Evolutionary conservation across 1,139 yeast species (phyloP).

Genomic region (Suzukiozyma palmioleophila): DNA sequence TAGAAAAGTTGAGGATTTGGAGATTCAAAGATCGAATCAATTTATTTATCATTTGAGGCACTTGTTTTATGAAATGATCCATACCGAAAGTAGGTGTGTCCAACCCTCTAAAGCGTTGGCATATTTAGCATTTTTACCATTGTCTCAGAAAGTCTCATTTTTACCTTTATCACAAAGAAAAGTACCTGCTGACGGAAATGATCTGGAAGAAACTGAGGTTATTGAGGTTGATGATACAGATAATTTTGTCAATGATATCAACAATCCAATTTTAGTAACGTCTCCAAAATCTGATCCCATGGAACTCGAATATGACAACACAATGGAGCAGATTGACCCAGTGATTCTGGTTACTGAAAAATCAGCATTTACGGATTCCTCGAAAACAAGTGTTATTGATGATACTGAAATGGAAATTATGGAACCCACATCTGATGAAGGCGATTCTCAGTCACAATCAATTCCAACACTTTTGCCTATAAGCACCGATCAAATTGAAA

Average conservation of each 20-base stretch:
- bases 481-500: conserved; percentile 60
- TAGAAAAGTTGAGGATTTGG: conserved; percentile 65
- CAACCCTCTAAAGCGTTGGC: conserved; percentile 84
- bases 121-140: conserved; percentile 79
- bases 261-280: conserved; percentile 10
- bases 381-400: neutral
- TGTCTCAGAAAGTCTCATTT: conserved; percentile 62
- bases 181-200: conserved; percentile 5
- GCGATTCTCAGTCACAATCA: neutral
- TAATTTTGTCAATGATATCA: conserved; percentile 7
- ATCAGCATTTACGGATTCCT: neutral
- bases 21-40: conserved; percentile 75
- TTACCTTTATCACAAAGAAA: conserved; percentile 12
- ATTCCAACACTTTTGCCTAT: conserved; percentile 30
- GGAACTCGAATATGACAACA: neutral
- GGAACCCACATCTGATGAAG: neutral
- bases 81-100: conserved; percentile 59
- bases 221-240: conserved; percentile 10
- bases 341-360: neutral
- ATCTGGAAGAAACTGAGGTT: conserved; percentile 8
- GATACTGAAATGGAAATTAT: neutral
- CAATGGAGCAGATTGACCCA: neutral
- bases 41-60: conserved; percentile 69
- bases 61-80: conserved; percentile 67
- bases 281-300: conserved; percentile 10